Base-by-base conservation (phyloP, 768 basidiomycete species). In the Lactarius tabidus region DNA sequence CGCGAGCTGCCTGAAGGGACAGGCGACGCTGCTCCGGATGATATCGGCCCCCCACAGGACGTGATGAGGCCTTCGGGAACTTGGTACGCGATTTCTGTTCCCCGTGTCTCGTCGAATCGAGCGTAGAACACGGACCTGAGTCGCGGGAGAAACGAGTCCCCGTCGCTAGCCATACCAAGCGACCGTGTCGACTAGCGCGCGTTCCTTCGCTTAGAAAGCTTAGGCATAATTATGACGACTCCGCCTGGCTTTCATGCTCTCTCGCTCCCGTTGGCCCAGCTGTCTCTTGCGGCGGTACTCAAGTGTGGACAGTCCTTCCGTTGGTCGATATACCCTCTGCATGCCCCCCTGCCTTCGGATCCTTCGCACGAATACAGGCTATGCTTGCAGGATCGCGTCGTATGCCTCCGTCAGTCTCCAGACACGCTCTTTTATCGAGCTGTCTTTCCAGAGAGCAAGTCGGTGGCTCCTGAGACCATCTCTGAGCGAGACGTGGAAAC, bases 71-170 rank as follows among this genome's bases (percentile, higher is more conserved):
- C 92, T 74, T 97, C 96, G 1, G 96, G 96, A 8, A 97, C 94
- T 77, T 98, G 95, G 71, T 90, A 90, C 6, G 93, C 86, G 54
- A 45, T 45, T 45, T 45, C 43, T 45, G 43, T n/a, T 20, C 43
- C n/a, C 61, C 89, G 85, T 6, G 77, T 78, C 41, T 88, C 82
- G 76, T 98, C 93, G 74, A 99, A 98, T 17, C 90, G 86, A 4
- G 95, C 89, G 72, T 97, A 98, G 79, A 98, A 98, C 17, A 96
- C 89, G 14, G 93, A 94, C 70, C 88, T 86, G 63, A 93, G 89
- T 20, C 80, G 78, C 41, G 91, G 91, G 54, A 89, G 81, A 76
- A 90, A 93, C 12, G 90, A 92, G 74, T 87, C 86, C 56, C 78
- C 79, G 52, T 82, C 79, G 10, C 76, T 75, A 57, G 78, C 71